A percentile compares a stretch with the other conserved stretches of the same genome.
These are phyloP conservation scores for Mycena vulgaris DNA, from an alignment of 768 basidiomycete genomes.

Conservation along the genomic window DNA sequence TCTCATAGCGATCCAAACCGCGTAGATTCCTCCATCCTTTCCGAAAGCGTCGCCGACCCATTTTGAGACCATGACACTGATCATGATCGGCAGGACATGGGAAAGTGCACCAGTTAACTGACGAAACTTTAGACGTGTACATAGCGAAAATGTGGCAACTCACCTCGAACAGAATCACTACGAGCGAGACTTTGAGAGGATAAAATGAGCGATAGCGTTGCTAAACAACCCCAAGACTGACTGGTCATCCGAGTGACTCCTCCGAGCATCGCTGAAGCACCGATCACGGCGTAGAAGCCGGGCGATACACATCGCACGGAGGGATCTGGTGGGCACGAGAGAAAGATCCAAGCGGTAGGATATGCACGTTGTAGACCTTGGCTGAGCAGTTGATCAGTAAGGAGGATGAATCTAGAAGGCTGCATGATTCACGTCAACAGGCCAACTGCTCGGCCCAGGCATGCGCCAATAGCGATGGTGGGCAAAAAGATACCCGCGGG, in stretches of 20 bases:
- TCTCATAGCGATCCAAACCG: conserved; percentile 80
- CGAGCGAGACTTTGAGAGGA: conserved; percentile 70
- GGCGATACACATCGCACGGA: conserved; percentile 79
- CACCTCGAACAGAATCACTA: conserved; percentile 84
- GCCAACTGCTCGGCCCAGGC: conserved; percentile 79
- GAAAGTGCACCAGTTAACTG: conserved; percentile 85
- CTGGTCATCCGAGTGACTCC: conserved; percentile 86
- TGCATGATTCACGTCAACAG: conserved; percentile 68
- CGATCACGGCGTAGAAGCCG: conserved; percentile 84
- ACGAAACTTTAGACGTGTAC: background rate
- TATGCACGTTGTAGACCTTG: conserved; percentile 79
- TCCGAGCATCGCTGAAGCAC: conserved; percentile 82
- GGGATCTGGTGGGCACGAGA: conserved; percentile 80
- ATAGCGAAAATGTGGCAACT: conserved; percentile 20
- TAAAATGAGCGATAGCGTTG: background rate
- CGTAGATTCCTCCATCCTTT: conserved; percentile 75
- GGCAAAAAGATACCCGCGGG: conserved; percentile 86
- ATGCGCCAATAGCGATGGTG: conserved; percentile 83
- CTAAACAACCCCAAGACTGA: conserved; percentile 47
- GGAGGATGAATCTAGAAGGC: background rate
- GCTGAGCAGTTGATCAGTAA: conserved; percentile 51
- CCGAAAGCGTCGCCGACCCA: conserved; percentile 83
- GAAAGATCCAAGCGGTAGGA: conserved; percentile 78
- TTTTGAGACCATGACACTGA: conserved; percentile 83
- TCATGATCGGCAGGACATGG: conserved; percentile 88